Evolutionary conservation across 768 basidiomycete species (phyloP), one percentile per base, ranked within the genome.

Genomic region (Termitomyces sp.): DNA sequence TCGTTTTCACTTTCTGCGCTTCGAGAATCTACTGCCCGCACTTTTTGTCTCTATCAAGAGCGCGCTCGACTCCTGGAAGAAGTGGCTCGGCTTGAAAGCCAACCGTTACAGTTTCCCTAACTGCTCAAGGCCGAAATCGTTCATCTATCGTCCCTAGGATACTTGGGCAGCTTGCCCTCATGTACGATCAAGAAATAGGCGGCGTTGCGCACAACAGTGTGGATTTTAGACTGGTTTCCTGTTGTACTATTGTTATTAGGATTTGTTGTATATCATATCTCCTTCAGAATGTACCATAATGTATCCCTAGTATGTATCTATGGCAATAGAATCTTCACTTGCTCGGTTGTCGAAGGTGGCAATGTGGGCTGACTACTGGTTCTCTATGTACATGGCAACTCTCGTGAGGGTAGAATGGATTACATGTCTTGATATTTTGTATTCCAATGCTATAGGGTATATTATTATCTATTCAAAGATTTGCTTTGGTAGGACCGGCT

Each of bases 31-130:
- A 68, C 70, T 22, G 67, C 64, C 18, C 74, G 77, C 38, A 84
- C 82, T 1, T 68, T 79, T 18, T 72, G 78, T 13, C 73, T 88
- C 7, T 59, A 87, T 18, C 78, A 80, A 16, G 83, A 87, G 61
- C 80, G 86, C 0, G 83, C 85, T 0, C 70, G 75, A 40, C 65
- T 88, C 24, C 67, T 85, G 45, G 77, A 75, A 5, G 81, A 84
- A 65, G 66, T 88, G 11, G 83, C 84, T 0, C 73, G 71, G 11
- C 62, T 85, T 16, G 69, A 71, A 40, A 55, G 26, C n/a, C 52
- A 57, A 20, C 13, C 18, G 18, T 22, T 49, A 8, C 49, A 45
- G 18, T 41, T 6, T 24, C 22, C 32, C 11, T 35, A 20, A 36
- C 10, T 38, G 38, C n/a, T 8, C 11, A 7, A 40, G 5, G 22